These are phyloP conservation scores for Shiraia bambusicola DNA, from an alignment of 2,329 filamentous ascomycete genomes.

Conservation along the genomic window DNA sequence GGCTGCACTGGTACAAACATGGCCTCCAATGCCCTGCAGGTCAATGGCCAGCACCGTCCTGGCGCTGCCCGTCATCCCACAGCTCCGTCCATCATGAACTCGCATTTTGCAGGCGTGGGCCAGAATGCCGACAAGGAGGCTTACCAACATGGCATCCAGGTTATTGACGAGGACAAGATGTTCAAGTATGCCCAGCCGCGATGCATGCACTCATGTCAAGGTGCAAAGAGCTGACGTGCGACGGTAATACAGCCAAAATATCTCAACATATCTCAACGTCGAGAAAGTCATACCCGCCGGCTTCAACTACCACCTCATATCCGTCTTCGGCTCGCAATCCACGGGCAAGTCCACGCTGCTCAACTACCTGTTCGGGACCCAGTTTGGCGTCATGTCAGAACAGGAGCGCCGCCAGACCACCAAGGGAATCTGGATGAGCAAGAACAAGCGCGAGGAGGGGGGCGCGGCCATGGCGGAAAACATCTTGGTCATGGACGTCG, in stretches of 20 bases:
- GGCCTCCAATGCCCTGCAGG: conserved; percentile 33
- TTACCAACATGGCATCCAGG: conserved; percentile 93
- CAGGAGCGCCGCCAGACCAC: conserved; percentile 91
- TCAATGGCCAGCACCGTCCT: conserved; percentile 41
- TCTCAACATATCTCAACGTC: conserved; percentile 78
- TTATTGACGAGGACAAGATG: conserved; percentile 92
- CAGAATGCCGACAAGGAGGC: conserved; percentile 65
- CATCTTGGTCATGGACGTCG: conserved; percentile 98
- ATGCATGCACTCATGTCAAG: not conserved
- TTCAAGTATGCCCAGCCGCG: conserved; percentile 73
- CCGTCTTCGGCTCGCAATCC: conserved; percentile 97
- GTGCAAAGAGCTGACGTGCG: conserved; percentile 20
- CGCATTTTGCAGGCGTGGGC: conserved; percentile 72
- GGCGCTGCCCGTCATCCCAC: conserved; percentile 44
- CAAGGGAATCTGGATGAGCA: conserved; percentile 99
- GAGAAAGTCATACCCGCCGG: conserved; percentile 82
- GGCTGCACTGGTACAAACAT: conserved; percentile 28
- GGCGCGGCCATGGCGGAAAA: conserved; percentile 82
- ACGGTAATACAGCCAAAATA: conserved; percentile 60
- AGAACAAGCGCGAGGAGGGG: conserved; percentile 71
- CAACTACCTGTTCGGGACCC: conserved; percentile 91
- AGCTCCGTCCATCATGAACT: conserved; percentile 63
- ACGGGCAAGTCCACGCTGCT: conserved; percentile 97
- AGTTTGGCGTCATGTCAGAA: conserved; percentile 98
- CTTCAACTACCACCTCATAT: conserved; percentile 99